Conservation (phyloP, 495 filamentous ascomycete species). For the Talaromyces liani region DNA sequence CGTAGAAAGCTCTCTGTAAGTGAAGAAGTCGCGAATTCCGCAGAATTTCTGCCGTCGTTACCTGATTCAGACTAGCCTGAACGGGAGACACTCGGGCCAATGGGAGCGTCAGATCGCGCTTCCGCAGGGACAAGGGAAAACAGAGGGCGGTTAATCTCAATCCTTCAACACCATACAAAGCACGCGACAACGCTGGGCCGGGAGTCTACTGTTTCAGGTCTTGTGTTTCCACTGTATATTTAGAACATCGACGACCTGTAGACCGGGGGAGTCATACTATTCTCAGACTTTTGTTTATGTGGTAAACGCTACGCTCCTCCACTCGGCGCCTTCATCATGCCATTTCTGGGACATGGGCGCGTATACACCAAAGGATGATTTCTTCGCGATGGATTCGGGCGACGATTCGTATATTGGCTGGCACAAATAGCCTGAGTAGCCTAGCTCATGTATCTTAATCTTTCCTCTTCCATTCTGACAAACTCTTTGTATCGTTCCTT, state of each 20-base stretch:
- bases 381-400: background rate
- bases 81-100: background rate
- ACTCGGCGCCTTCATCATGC: background rate
- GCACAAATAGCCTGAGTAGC: constrained; percentile 1
- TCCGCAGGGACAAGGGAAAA: background rate
- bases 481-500: background rate
- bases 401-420: background rate
- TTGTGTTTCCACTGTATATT: background rate
- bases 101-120: background rate
- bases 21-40: background rate
- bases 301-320: background rate
- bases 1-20: background rate
- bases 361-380: constrained; percentile 2
- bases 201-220: constrained; percentile 5
- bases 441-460: background rate
- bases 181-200: background rate
- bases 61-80: background rate
- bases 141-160: background rate
- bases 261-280: background rate
- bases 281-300: background rate
- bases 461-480: background rate
- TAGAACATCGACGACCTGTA: constrained; percentile 3
- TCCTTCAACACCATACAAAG: background rate
- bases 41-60: constrained; percentile 7
- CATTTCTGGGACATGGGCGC: constrained; percentile 8